These are phyloP conservation scores for Cordyceps fumosorosea DNA, from an alignment of 2,329 filamentous ascomycete genomes.

Conservation along the genomic window DNA sequence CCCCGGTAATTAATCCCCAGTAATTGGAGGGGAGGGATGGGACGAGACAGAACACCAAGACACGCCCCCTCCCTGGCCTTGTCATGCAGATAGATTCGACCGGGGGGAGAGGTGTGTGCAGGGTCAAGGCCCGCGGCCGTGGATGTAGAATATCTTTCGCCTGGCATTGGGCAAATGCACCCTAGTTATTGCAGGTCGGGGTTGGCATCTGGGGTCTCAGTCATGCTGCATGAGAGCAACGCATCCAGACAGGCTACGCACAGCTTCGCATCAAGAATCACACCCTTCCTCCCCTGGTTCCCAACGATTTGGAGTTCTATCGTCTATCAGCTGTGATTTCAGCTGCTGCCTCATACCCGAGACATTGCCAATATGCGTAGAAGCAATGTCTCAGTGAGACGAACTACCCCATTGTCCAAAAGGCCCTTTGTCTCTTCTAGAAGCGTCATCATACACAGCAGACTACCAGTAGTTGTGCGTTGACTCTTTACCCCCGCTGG, in stretches of 20 bases:
- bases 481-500: not conserved
- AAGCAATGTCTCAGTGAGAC: not conserved
- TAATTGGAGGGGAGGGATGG: not conserved
- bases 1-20: not conserved
- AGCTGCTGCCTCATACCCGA: not conserved
- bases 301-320: not conserved
- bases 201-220: not conserved
- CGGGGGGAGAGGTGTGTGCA: not conserved
- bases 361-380: not conserved
- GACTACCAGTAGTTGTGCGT: not conserved
- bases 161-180: too few relatives aligned
- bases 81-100: not conserved
- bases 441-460: not conserved
- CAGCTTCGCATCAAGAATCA: not conserved
- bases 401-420: not conserved
- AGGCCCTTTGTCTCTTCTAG: not conserved
- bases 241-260: not conserved
- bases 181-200: too few relatives aligned
- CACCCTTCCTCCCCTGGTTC: not conserved
- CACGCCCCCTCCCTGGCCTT: not conserved
- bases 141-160: too few relatives aligned
- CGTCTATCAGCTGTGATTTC: not conserved
- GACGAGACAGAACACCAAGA: not conserved
- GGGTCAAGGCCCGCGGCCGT: too few relatives aligned
- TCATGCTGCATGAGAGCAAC: not conserved